Percentiles rank a stretch among this genome's conserved stretches.
Evolutionary conservation across 176 grass and related monocot species (phyloP).

Genomic region (Ensete ventricosum): DNA sequence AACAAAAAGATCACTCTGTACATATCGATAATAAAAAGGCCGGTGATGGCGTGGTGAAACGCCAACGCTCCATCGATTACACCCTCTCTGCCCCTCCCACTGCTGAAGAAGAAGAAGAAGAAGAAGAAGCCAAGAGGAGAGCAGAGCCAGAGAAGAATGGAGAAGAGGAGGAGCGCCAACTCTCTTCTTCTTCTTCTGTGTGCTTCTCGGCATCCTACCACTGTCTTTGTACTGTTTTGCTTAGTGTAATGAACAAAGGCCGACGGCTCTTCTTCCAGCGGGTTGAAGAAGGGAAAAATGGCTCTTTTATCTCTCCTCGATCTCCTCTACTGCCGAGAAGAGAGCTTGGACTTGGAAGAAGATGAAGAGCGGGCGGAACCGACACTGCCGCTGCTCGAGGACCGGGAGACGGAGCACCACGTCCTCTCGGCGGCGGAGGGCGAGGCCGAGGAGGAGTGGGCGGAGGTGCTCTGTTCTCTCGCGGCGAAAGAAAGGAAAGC

Average conservation of each 20-base stretch:
- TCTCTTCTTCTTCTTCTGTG: neutral
- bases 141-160: neutral
- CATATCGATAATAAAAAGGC: neutral
- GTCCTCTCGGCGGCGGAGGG: neutral
- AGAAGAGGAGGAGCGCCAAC: neutral
- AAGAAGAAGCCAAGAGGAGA: neutral
- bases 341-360: conserved; percentile 2
- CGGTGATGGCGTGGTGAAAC: neutral
- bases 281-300: conserved; percentile 1
- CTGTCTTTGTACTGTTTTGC: neutral
- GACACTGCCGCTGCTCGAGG: neutral
- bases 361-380: neutral
- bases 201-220: neutral
- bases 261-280: neutral
- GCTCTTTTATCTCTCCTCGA: conserved; percentile 3
- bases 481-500: conserved; percentile 24
- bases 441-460: conserved; percentile 3
- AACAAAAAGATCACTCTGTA: too few species aligned
- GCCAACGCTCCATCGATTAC: neutral
- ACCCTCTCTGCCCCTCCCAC: neutral
- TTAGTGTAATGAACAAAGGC: neutral
- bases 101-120: too few species aligned
- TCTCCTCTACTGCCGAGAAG: conserved; percentile 13
- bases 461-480: conserved; percentile 3
- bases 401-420: neutral